Conservation (phyloP, 1,139 yeast species). For the Taphrina flavorubra region DNA sequence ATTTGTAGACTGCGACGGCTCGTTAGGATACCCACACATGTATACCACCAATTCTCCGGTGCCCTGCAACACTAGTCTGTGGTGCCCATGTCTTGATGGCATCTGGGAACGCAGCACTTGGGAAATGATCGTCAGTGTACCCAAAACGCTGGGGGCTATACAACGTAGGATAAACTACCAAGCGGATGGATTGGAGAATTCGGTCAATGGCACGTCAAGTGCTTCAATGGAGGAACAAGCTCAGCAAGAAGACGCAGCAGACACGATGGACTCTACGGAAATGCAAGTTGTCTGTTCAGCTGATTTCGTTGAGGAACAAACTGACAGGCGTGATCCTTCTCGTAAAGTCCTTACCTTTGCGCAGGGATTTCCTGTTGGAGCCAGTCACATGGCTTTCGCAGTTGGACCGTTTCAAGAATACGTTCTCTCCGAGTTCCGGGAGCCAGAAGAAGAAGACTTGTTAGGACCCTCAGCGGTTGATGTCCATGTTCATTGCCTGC, state of each 20-base stretch:
- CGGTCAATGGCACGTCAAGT: neutral
- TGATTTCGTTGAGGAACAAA: conserved; percentile 50
- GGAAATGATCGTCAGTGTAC: conserved; percentile 84
- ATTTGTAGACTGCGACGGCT: conserved; percentile 56
- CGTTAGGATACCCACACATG: conserved; percentile 71
- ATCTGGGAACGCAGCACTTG: conserved; percentile 89
- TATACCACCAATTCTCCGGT: conserved; percentile 80
- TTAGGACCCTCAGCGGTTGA: conserved; percentile 55
- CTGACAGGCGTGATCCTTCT: conserved; percentile 66
- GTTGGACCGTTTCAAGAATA: conserved; percentile 80
- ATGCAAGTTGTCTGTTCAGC: conserved; percentile 81
- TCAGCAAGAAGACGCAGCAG: conserved; percentile 23
- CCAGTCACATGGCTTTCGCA: conserved; percentile 97
- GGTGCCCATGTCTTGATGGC: conserved; percentile 96
- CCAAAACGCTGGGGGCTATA: conserved; percentile 76
- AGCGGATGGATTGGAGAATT: neutral
- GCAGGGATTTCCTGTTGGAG: conserved; percentile 82
- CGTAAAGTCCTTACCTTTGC: conserved; percentile 82
- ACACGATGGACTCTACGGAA: conserved; percentile 54
- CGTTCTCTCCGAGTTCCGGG: conserved; percentile 57
- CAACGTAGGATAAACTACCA: conserved; percentile 4
- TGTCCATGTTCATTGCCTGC: conserved; percentile 63
- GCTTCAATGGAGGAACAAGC: neutral
- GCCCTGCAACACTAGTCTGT: conserved; percentile 83
- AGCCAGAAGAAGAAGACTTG: conserved; percentile 53